Evolutionary conservation across 495 filamentous ascomycete species (phyloP).

Genomic region (Articulospora tetracladia): DNA sequence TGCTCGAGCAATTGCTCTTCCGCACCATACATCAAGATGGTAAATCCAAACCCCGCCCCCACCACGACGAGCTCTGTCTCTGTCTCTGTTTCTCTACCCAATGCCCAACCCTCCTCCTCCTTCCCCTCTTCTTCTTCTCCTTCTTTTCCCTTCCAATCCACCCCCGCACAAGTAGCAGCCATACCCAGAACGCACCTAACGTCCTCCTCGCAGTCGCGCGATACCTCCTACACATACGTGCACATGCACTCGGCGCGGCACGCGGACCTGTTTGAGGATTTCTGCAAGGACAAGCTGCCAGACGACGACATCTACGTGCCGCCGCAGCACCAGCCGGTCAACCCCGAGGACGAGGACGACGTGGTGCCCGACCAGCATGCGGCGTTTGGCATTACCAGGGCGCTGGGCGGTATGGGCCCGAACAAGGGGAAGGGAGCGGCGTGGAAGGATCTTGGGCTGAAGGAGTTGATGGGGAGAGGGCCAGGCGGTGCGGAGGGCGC

Average conservation of each 20-base stretch:
- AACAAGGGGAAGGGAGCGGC: slow-evolving; percentile 52
- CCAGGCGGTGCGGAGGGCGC: slow-evolving; percentile 29
- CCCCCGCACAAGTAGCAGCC: background rate
- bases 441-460: slow-evolving; percentile 84
- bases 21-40: background rate
- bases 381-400: slow-evolving; percentile 89
- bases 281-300: slow-evolving; percentile 64
- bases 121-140: background rate
- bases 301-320: slow-evolving; percentile 82
- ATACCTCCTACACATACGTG: slow-evolving; percentile 79
- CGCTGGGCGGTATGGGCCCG: slow-evolving; percentile 44
- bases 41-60: background rate
- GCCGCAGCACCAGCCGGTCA: slow-evolving; percentile 84
- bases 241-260: slow-evolving; percentile 57
- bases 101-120: background rate
- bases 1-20: background rate
- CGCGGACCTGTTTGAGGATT: slow-evolving; percentile 92
- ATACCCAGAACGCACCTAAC: slow-evolving; percentile 1
- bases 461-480: slow-evolving; percentile 61
- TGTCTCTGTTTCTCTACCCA: background rate
- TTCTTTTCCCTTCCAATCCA: background rate
- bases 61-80: background rate
- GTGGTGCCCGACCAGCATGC: slow-evolving; percentile 97
- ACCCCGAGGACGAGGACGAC: slow-evolving; percentile 97
- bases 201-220: slow-evolving; percentile 49